Evolutionary conservation across 768 basidiomycete species (phyloP).

Genomic region (Russula lepida): DNA sequence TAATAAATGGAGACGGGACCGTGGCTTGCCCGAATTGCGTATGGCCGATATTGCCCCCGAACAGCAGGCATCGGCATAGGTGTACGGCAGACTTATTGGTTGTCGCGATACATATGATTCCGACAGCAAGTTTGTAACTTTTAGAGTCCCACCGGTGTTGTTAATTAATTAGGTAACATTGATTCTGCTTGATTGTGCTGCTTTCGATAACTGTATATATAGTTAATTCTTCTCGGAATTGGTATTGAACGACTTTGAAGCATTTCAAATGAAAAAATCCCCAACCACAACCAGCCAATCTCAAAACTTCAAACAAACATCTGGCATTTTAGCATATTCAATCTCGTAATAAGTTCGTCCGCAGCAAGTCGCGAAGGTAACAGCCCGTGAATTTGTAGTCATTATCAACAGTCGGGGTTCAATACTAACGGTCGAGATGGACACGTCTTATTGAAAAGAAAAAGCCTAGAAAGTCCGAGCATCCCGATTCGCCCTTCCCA

Average conservation of each 20-base stretch:
- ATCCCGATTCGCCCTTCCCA: neutral
- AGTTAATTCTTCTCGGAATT: neutral
- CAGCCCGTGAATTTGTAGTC: neutral
- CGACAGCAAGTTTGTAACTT: neutral
- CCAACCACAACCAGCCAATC: no score
- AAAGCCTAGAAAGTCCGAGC: no score
- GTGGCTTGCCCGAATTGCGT: slow-evolving; percentile 69
- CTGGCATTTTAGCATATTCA: no score
- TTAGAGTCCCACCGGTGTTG: neutral
- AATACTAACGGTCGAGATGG: neutral
- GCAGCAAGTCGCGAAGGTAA: neutral
- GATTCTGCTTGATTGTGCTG: slow-evolving; percentile 1
- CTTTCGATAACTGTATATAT: slow-evolving; percentile 13
- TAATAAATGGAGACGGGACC: slow-evolving; percentile 84
- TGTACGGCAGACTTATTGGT: neutral
- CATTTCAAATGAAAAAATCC: neutral
- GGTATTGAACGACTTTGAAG: neutral
- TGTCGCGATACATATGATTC: neutral
- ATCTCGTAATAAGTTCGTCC: no score
- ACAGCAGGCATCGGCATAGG: slow-evolving; percentile 13
- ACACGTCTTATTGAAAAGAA: neutral
- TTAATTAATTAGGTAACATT: slow-evolving; percentile 2
- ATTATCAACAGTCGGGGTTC: neutral
- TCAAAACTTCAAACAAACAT: no score
- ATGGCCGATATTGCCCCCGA: slow-evolving; percentile 40